phyloP scores from a whole-genome alignment of 2,329 filamentous ascomycete species.

The Phialophora verrucosa region DNA sequence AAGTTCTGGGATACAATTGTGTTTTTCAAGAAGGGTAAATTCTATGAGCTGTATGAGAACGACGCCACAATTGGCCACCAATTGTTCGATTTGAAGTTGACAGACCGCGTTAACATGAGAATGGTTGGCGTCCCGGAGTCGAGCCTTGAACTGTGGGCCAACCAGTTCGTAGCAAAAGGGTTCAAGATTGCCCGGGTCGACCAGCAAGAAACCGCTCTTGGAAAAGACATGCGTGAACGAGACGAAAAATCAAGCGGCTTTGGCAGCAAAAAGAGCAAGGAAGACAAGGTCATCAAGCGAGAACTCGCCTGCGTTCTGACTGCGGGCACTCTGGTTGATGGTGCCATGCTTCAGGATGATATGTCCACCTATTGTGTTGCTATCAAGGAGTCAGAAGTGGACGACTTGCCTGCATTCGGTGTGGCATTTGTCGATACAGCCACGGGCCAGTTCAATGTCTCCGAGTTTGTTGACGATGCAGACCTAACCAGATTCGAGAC shows the following conservation, averaged over 20 bases:
- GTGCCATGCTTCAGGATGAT: conserved; percentile 95
- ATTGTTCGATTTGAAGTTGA: conserved; percentile 95
- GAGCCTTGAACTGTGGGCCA: conserved; percentile 95
- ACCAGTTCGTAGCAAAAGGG: conserved; percentile 97
- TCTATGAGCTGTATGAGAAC: conserved; percentile 97
- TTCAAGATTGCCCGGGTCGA: conserved; percentile 97
- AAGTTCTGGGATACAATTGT: conserved; percentile 97
- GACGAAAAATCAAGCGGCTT: conserved; percentile 58
- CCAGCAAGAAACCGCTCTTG: conserved; percentile 93
- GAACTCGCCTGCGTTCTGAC: conserved; percentile 92
- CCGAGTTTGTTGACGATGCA: conserved; percentile 86
- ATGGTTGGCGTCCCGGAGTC: conserved; percentile 98
- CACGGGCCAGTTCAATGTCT: conserved; percentile 92
- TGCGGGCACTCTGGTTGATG: conserved; percentile 89
- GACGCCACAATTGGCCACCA: conserved; percentile 96
- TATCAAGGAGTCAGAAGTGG: conserved; percentile 77
- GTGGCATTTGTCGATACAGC: conserved; percentile 94
- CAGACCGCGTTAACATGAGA: conserved; percentile 97
- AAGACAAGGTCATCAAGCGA: conserved; percentile 90
- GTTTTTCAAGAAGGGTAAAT: conserved; percentile 99
- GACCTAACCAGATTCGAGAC: conserved; percentile 98
- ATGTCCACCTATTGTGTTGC: conserved; percentile 96
- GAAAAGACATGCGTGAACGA: conserved; percentile 98
- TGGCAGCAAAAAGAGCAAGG: conserved; percentile 62
- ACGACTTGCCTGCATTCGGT: conserved; percentile 82